phyloP scores from a whole-genome alignment of 208 protist species.

The Crithidia sp. region DNA sequence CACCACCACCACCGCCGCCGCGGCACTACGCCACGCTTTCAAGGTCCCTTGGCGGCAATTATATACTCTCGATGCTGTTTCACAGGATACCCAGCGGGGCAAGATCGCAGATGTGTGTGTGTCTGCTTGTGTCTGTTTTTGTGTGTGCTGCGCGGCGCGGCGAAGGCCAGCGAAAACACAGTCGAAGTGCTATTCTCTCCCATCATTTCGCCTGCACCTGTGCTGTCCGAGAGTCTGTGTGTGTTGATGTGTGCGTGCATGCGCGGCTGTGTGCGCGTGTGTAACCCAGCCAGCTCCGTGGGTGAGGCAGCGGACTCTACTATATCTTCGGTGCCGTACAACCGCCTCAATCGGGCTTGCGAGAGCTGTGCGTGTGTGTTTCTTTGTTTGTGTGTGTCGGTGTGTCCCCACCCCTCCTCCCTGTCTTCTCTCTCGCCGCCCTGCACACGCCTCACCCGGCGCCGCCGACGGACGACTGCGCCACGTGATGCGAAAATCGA shows the following conservation, averaged over 20 bases:
- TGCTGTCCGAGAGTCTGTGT: constrained; percentile 26
- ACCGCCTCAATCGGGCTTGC: constrained; percentile 36
- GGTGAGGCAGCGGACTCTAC: constrained; percentile 40
- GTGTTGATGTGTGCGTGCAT: constrained; percentile 1
- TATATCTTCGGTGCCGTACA: constrained; percentile 25
- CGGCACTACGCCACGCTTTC: constrained; percentile 11
- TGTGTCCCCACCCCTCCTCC: neutral
- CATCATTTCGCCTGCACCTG: constrained; percentile 39
- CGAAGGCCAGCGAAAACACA: constrained; percentile 39
- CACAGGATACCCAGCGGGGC: constrained; percentile 49
- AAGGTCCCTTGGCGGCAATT: constrained; percentile 46
- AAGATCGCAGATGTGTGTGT: constrained; percentile 18
- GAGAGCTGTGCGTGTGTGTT: constrained; percentile 20
- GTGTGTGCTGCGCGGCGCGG: neutral
- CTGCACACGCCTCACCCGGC: neutral
- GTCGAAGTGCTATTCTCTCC: constrained; percentile 22
- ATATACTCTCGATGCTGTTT: constrained; percentile 38
- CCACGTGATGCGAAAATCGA: constrained; percentile 31
- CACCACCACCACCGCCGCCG: too few species aligned
- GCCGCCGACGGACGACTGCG: neutral
- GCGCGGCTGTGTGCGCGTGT: neutral
- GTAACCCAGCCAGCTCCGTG: constrained; percentile 15
- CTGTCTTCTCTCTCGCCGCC: neutral
- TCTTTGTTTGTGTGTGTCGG: neutral
- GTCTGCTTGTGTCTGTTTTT: constrained; percentile 2